Conservation (phyloP, 1,284 basidiomycete species). For the Anthracocystis panici-leucophaei region DNA sequence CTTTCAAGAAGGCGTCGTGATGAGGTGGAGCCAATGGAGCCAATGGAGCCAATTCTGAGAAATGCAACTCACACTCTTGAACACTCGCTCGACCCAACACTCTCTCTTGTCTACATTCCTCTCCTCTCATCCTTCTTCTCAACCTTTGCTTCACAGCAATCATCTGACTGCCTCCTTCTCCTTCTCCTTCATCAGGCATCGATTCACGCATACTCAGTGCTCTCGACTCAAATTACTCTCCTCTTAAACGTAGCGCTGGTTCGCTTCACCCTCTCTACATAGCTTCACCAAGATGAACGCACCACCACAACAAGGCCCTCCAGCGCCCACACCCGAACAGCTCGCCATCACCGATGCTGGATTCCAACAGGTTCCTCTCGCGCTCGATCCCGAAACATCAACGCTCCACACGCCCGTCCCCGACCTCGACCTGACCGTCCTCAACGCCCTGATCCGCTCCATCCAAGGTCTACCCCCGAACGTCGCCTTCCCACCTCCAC, state of each 20-base stretch:
- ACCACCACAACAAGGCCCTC: constrained; percentile 49
- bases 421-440: constrained; percentile 59
- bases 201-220: not conserved
- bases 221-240: not conserved
- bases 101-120: no score
- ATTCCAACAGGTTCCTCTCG: constrained; percentile 56
- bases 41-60: constrained; percentile 1
- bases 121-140: not conserved
- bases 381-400: constrained; percentile 42
- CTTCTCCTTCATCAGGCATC: not conserved
- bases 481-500: constrained; percentile 66
- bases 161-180: not conserved
- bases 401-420: constrained; percentile 47
- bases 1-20: constrained; percentile 1
- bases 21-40: constrained; percentile 35
- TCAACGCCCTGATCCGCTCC: constrained; percentile 68
- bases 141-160: not conserved
- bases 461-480: constrained; percentile 59
- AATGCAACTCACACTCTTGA: constrained; percentile 2
- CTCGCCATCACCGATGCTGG: constrained; percentile 59
- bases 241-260: constrained; percentile 2
- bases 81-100: not conserved
- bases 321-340: constrained; percentile 60
- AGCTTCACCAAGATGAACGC: constrained; percentile 31
- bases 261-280: constrained; percentile 3